Conservation (phyloP, 1,284 basidiomycete genomes). For the Crucibulum cyathiforme region DNA sequence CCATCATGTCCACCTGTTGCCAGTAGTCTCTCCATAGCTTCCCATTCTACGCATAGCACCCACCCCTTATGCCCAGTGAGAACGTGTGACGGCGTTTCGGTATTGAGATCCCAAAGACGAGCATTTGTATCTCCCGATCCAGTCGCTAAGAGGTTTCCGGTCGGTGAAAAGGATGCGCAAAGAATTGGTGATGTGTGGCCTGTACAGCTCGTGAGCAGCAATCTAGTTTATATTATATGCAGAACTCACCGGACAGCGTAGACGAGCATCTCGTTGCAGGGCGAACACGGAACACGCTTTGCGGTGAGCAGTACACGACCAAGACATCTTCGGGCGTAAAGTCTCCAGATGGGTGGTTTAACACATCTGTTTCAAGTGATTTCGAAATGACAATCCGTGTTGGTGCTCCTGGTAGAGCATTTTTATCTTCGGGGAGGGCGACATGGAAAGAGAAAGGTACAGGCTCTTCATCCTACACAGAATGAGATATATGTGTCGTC, state of each 20-base stretch:
- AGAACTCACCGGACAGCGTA: conserved; percentile 77
- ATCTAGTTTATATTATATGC: conserved; percentile 4
- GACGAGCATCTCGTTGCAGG: conserved; percentile 94
- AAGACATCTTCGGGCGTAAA: conserved; percentile 90
- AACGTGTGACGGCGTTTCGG: conserved; percentile 90
- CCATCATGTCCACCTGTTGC: conserved; percentile 94
- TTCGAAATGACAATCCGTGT: conserved; percentile 81
- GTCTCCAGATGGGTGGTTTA: conserved; percentile 70
- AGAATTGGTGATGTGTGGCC: conserved; percentile 94
- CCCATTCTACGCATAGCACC: conserved; percentile 98
- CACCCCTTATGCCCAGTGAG: conserved; percentile 92
- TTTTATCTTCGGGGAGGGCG: conserved; percentile 63
- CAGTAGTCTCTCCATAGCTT: conserved; percentile 86
- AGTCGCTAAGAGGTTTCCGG: conserved; percentile 89
- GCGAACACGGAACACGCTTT: conserved; percentile 94
- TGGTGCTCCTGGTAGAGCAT: conserved; percentile 59
- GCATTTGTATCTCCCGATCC: conserved; percentile 96
- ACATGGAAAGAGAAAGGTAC: conserved; percentile 91
- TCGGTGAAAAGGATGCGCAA: conserved; percentile 95
- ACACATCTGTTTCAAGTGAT: conserved; percentile 81
- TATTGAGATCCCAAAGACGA: conserved; percentile 93
- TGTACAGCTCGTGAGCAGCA: conserved; percentile 27
- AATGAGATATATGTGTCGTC: conserved; percentile 13
- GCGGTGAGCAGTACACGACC: conserved; percentile 88
- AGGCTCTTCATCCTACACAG: conserved; percentile 77